Base-by-base conservation (phyloP, 805 yeast genomes). In the Pichia exigua region DNA sequence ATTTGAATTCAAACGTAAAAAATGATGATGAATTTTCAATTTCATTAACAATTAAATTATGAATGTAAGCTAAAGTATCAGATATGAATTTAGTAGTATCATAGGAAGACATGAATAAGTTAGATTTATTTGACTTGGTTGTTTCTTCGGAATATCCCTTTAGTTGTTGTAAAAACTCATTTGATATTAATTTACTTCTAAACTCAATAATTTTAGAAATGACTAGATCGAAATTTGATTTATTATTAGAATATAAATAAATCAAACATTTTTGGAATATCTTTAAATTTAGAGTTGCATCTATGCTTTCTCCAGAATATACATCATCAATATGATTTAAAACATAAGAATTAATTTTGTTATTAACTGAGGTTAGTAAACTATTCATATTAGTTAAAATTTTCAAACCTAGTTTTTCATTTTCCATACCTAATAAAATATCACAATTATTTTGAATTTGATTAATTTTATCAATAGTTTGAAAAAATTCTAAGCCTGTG, bases 61-160 rank as follows among this genome's bases (percentile, higher is more conserved):
- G 97, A 2, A 90, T 76, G 71, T 86, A 87, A 0, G 98, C 98
- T 40, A 94, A 70, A 32, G 94, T 75, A 63, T 90, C 97, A 26
- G 97, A 95, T 18, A 88, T 73, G 57, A 83, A 91, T 50, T 96
- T 73, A 26, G 82, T 73, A 1, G 97, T 87, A 63, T 92, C 96
- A 64, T 85, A 85, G 0, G 87, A 83, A 10, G 84, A 78, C 44
- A 84, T 68, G 30, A 80, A 75, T 22, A 88, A 42, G 20, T 40
- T 40, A 5, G 45, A 28, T 45, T 48, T 59, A 42, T 28, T 58
- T 22, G 56, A 51, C 39, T 45, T 52, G 22, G 50, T 47, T 41
- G 41, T 8, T 44, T 59, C 66, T 24, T 58, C 54, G 5, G 62
- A 50, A 48, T 71, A 66, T 1, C 72, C 77, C 51, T 67, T 69